A percentile compares a stretch with the other conserved stretches of the same genome.
Conservation (phyloP, 2,329 filamentous ascomycete genomes). For the Fusarium udum region DNA sequence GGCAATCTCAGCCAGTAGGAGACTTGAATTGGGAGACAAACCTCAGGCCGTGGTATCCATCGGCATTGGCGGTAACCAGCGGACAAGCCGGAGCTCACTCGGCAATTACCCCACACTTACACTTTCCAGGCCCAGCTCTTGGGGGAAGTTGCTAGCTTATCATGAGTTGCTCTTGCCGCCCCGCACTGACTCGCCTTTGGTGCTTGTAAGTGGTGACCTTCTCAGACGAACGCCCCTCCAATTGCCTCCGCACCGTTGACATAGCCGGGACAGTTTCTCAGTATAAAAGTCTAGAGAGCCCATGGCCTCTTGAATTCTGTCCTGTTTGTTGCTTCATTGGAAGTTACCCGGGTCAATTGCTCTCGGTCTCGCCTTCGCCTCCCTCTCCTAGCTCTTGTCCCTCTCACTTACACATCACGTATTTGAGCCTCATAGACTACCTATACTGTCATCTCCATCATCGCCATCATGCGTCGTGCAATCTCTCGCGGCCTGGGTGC, state of each 20-base stretch:
- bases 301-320: conserved; percentile 12
- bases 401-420: not conserved
- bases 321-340: conserved; percentile 18
- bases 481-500: conserved; percentile 52
- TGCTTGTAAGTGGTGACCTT: conserved; percentile 14
- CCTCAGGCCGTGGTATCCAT: conserved; percentile 22
- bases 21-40: conserved; percentile 29
- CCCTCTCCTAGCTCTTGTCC: not conserved
- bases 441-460: not conserved
- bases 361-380: not conserved
- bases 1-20: conserved; percentile 28
- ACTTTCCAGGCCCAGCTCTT: conserved; percentile 16
- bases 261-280: conserved; percentile 14
- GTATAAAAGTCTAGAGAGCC: conserved; percentile 28
- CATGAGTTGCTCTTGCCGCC: conserved; percentile 27
- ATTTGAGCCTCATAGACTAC: not conserved
- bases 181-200: conserved; percentile 19
- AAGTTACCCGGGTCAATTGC: conserved; percentile 23
- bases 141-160: conserved; percentile 23
- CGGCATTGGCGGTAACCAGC: conserved; percentile 40
- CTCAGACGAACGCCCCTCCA: conserved; percentile 3
- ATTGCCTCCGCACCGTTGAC: conserved; percentile 32
- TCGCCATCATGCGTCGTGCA: conserved; percentile 57
- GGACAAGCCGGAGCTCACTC: conserved; percentile 19
- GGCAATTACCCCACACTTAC: conserved; percentile 34